Evolutionary conservation across 176 grass and related monocot species (phyloP), one percentile per base, ranked within the genome.

Genomic region (Eragrostis curvula): DNA sequence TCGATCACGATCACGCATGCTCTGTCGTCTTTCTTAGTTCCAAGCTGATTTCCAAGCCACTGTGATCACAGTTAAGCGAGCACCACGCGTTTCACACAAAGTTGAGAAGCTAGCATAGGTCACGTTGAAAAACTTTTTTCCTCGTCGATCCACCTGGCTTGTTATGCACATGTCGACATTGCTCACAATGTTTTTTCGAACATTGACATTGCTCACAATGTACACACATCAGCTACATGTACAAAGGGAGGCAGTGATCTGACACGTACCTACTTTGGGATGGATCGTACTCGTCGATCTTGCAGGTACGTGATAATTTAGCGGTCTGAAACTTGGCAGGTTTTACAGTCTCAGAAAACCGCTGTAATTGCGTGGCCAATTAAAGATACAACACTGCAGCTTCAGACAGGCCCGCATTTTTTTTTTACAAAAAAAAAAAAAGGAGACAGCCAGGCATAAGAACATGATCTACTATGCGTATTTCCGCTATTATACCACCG

Each of bases 171-270:
- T 79, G 75, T 88, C 80, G 61, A 68, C 81, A 80, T 84, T 79
- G 42, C 50, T 74, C 49, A 51, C 57, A 50, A 75, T 21, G 13
- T 51, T 20, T 25, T 47, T n/a, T n/a, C n/a, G n/a, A n/a, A n/a
- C n/a, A n/a, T n/a, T n/a, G 61, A 68, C 81, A 80, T 84, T 79
- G 42, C 50, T 42, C 70, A 32, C 73, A 55, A 62, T 71, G 59
- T 57, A 74, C 12, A 74, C 12, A 11, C 14, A 18, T 72, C 56
- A 59, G 56, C 56, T 59, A 12, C 56, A 24, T 59, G 2, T 6
- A 7, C 10, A n/a, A 59, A 59, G 55, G 18, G 20, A 5, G 18
- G 1, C 18, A 20, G 8, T 14, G 58, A 28, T 28, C 57, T 60
- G 57, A 60, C 57, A 60, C 57, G 11, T 2, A 13, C 57, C 24